Evolutionary conservation across 2,329 filamentous ascomycete genomes (phyloP).

Genomic region (Fonsecaea erecta): DNA sequence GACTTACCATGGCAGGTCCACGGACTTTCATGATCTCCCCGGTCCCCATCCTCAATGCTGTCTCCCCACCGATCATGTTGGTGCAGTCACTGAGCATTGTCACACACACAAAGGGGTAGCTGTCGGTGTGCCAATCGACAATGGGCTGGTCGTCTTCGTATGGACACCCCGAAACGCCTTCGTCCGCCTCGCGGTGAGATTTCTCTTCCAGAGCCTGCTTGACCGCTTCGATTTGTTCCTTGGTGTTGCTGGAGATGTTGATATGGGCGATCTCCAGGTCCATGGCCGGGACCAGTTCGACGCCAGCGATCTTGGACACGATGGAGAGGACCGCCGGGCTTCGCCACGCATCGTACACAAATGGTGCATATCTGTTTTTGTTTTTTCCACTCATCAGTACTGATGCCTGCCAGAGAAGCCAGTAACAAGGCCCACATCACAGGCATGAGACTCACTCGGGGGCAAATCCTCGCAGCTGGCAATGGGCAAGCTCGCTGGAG

Average conservation of each 20-base stretch:
- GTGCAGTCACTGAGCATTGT: constrained; percentile 57
- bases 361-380: constrained; percentile 60
- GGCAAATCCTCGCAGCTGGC: constrained; percentile 59
- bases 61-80: constrained; percentile 60
- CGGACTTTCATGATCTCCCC: constrained; percentile 53
- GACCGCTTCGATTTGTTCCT: constrained; percentile 34
- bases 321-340: constrained; percentile 58
- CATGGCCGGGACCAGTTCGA: constrained; percentile 62
- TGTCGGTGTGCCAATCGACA: constrained; percentile 58
- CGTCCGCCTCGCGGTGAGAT: constrained; percentile 33
- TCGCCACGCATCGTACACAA: constrained; percentile 64
- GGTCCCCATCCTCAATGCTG: constrained; percentile 62
- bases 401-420: too few species aligned
- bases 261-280: constrained; percentile 65
- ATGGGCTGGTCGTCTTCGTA: constrained; percentile 43
- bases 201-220: constrained; percentile 32
- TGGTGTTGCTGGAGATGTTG: constrained; percentile 55
- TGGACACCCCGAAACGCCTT: constrained; percentile 36
- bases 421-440: too few species aligned
- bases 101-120: constrained; percentile 58
- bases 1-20: constrained; percentile 50
- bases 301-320: constrained; percentile 61
- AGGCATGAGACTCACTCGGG: constrained; percentile 61
- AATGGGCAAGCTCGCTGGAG: constrained; percentile 59
- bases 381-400: constrained; percentile 18